Evolutionary conservation across 1,284 basidiomycete genomes (phyloP).

Genomic region (Cutaneotrichosporon mucoides): DNA sequence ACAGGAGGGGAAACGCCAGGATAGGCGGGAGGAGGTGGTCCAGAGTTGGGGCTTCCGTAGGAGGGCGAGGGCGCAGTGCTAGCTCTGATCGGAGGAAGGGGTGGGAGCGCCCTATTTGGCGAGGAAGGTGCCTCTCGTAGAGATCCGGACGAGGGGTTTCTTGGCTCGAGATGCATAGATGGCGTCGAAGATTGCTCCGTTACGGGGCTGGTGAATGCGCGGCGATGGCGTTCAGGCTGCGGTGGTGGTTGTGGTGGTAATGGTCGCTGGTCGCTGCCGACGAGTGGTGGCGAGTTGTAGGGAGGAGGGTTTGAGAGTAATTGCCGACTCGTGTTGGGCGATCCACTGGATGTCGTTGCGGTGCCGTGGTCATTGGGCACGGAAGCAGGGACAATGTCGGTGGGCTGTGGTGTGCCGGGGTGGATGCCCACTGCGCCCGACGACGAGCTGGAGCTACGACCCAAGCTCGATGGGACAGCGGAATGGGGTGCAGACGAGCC

Average conservation of each 20-base stretch:
- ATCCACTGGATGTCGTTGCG: neutral
- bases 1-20: conserved; percentile 4
- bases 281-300: conserved; percentile 1
- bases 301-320: neutral
- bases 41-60: conserved; percentile 1
- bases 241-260: conserved; percentile 41
- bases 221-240: conserved; percentile 40
- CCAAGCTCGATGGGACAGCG: neutral
- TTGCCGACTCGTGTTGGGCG: neutral
- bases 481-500: neutral
- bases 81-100: conserved; percentile 25
- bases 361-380: neutral
- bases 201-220: conserved; percentile 37
- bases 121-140: conserved; percentile 22
- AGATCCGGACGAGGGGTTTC: too few species aligned
- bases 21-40: conserved; percentile 9
- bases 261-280: neutral
- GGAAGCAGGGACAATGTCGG: neutral
- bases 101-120: conserved; percentile 34
- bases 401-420: neutral
- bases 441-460: neutral
- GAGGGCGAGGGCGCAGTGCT: conserved; percentile 8
- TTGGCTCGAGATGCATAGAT: neutral
- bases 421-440: neutral
- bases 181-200: neutral